These are phyloP conservation scores for Brassica cretica DNA, from an alignment of 345 rosid species.

Conservation along the genomic window DNA sequence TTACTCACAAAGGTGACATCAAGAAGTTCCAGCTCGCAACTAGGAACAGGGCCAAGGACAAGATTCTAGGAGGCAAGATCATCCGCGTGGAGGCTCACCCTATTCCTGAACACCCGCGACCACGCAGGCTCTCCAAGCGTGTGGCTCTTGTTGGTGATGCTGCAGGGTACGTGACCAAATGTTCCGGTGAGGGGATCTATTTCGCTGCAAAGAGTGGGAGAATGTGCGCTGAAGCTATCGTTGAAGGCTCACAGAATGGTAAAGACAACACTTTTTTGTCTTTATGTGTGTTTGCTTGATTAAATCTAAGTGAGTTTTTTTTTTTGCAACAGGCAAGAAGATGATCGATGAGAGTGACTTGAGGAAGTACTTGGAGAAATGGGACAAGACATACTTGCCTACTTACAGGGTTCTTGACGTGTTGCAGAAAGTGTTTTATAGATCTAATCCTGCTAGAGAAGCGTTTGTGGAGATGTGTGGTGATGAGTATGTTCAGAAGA, in stretches of 20 bases:
- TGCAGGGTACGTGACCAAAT: conserved; percentile 89
- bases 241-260: conserved; percentile 79
- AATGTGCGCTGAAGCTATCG: conserved; percentile 91
- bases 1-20: conserved; percentile 90
- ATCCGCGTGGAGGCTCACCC: conserved; percentile 94
- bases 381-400: conserved; percentile 95
- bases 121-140: conserved; percentile 62
- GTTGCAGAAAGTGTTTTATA: conserved; percentile 82
- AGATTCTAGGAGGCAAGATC: conserved; percentile 86
- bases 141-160: conserved; percentile 89
- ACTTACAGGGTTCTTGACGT: conserved; percentile 89
- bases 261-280: neutral
- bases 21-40: conserved; percentile 89
- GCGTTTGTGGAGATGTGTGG: conserved; percentile 95
- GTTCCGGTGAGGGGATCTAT: conserved; percentile 90
- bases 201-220: conserved; percentile 95
- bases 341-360: conserved; percentile 84
- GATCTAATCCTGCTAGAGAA: conserved; percentile 88
- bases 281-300: neutral
- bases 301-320: neutral
- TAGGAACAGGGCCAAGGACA: conserved; percentile 83
- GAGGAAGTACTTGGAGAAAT: conserved; percentile 91
- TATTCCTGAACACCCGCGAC: conserved; percentile 86
- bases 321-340: conserved; percentile 44
- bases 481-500: conserved; percentile 89